Evolutionary conservation across 768 basidiomycete genomes (phyloP), one percentile per base, ranked within the genome.

Genomic region (Mycena latifolia): DNA sequence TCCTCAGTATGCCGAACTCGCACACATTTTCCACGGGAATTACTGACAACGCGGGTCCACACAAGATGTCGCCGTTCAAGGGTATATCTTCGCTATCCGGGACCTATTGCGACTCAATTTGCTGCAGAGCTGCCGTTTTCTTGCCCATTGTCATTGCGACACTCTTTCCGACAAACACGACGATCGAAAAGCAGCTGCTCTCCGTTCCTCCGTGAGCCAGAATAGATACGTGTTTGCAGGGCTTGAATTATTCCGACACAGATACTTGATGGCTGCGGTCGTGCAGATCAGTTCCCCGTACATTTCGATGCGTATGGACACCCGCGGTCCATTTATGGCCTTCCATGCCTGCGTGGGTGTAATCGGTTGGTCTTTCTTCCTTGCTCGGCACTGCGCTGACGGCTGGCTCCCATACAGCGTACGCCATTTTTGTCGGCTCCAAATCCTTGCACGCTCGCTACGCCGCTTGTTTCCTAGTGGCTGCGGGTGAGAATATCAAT

Each of bases 291-390:
- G n/a, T 6, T 20, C 43, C 27, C 55, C 55, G 25, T 56, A 56
- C 27, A 56, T 56, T 22, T 56, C 55, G 55, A 56, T 56, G 55
- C 55, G 55, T 24, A 45, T 56, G 55, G 55, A 56, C 31, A 56
- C 25, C 28, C 29, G 41, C 20, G 39, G 55, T 45, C 55, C 55
- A 24, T 56, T 56, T 27, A 56, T 56, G 55, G 29, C 27, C 43
- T 45, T 56, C 22, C 55, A 45, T 31, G 55, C 55, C 22, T 20
- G 27, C 41, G 55, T 56, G n/a, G 55, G 55, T 27, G 55, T 39
- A 56, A 46, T 56, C 41, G 54, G 54, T 56, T 28, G 39, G 55
- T 8, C 55, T 46, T 39, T 22, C 31, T 33, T 33, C 12, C 7
- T 33, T 33, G 5, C 31, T 5, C 31, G 31, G 31, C 12, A 33